Percentiles rank a stretch among this genome's conserved stretches.
These are phyloP conservation scores for Alternaria burnsii DNA, from an alignment of 2,329 filamentous ascomycete species.

Conservation along the genomic window DNA sequence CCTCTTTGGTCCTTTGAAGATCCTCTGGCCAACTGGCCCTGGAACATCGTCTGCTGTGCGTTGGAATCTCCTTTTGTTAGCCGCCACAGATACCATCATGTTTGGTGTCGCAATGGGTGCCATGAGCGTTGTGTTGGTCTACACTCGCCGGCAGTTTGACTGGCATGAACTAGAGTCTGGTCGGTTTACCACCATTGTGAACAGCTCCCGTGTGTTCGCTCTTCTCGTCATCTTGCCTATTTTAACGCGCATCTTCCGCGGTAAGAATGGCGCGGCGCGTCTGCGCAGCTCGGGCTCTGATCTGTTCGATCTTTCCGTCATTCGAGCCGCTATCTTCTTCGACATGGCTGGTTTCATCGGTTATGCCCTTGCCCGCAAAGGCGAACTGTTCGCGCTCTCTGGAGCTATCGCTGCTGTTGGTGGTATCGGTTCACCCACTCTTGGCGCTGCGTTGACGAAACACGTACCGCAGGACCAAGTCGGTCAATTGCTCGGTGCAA, in stretches of 20 bases:
- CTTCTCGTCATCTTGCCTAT: slow-evolving; percentile 79
- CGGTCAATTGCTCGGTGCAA: slow-evolving; percentile 87
- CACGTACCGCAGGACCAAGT: slow-evolving; percentile 85
- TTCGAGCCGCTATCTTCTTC: slow-evolving; percentile 77
- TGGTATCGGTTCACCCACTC: slow-evolving; percentile 83
- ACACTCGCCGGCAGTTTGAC: slow-evolving; percentile 78
- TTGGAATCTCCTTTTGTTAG: slow-evolving; percentile 82
- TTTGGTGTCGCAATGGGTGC: slow-evolving; percentile 84
- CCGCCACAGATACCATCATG: slow-evolving; percentile 80
- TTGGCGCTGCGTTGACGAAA: slow-evolving; percentile 87
- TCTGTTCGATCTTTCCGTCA: slow-evolving; percentile 76
- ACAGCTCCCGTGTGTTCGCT: slow-evolving; percentile 75
- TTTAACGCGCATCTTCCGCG: slow-evolving; percentile 79
- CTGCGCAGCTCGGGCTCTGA: slow-evolving; percentile 71
- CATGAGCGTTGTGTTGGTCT: slow-evolving; percentile 83
- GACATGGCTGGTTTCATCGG: slow-evolving; percentile 80
- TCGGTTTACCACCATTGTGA: slow-evolving; percentile 81
- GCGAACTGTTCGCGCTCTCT: slow-evolving; percentile 72
- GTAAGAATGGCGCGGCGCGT: slow-evolving; percentile 50
- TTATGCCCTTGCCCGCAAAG: slow-evolving; percentile 72
- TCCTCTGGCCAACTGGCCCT: slow-evolving; percentile 76
- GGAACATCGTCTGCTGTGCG: slow-evolving; percentile 69
- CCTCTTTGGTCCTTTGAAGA: slow-evolving; percentile 77
- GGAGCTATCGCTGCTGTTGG: slow-evolving; percentile 80
- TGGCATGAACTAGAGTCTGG: slow-evolving; percentile 86